Conservation (phyloP, 345 rosid species). For the Sapria himalayana region DNA sequence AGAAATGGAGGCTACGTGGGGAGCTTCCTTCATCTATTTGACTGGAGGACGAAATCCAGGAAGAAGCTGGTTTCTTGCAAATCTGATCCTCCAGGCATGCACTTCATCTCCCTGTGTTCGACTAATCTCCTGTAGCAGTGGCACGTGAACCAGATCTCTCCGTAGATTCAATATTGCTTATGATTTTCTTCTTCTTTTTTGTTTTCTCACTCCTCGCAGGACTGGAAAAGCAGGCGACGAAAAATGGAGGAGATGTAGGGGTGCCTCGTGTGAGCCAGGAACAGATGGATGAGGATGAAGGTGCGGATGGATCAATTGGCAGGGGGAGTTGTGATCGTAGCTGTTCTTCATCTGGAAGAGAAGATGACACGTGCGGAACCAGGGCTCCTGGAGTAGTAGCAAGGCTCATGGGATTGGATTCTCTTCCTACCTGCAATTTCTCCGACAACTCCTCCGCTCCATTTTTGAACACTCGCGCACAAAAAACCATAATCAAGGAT, state of each 20-base stretch:
- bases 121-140: no score
- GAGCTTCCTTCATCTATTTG: slow-evolving; percentile 75
- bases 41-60: slow-evolving; percentile 87
- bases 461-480: slow-evolving; percentile 39
- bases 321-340: slow-evolving; percentile 52
- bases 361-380: slow-evolving; percentile 67
- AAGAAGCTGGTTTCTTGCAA: slow-evolving; percentile 78
- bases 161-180: no score
- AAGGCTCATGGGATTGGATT: slow-evolving; percentile 89
- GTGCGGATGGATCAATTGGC: slow-evolving; percentile 21
- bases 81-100: slow-evolving; percentile 43
- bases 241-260: slow-evolving; percentile 41
- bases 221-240: slow-evolving; percentile 39
- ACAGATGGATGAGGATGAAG: slow-evolving; percentile 62
- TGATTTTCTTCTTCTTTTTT: slow-evolving; percentile 5
- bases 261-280: no score
- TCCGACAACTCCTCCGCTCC: slow-evolving; percentile 37
- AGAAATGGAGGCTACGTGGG: slow-evolving; percentile 55
- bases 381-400: slow-evolving; percentile 81
- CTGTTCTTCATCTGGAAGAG: slow-evolving; percentile 81
- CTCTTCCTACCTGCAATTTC: slow-evolving; percentile 40
- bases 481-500: slow-evolving; percentile 27
- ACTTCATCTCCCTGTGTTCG: background rate
- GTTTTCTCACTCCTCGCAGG: slow-evolving; percentile 14
- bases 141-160: no score